Base-by-base conservation (phyloP, 108 stramenopile species). In the Cyclostephanos tholiformis region DNA sequence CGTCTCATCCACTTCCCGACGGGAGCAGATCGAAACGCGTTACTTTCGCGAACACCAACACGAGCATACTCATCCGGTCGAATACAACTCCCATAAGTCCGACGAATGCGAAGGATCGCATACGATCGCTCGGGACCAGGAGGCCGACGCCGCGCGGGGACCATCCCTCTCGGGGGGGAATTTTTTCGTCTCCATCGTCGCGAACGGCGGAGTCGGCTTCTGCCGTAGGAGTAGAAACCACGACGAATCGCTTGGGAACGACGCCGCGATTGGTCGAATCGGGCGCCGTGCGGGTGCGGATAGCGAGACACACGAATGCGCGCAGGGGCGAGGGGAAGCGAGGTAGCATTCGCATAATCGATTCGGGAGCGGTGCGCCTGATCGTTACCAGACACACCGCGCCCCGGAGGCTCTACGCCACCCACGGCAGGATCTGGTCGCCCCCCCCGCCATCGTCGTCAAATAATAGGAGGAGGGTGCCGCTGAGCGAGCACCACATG, bases 241-340 rank as follows among this genome's bases (percentile, higher is more conserved):
- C 14, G 14, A 46, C 44, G 44, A 13, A 14, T 46, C 13, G 13
- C 67, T 27, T 11, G 26, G 16, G 16, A 52, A 46, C 10, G 69
- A 26, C 44, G 17, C 68, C 27, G 17, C 69, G 69, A 35, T 19
- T 63, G 16, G 59, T 63, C 11, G 69, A 60, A 38, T 60, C 69
- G 43, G 69, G 61, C 19, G 69, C 69, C 20, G 69, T 63, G 6
- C 58, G 61, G n/a, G 69, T 60, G 26, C 69, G 23, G 22, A 60
- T 52, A 23, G 51, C 58, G 4, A 16, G n/a, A 36, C 27, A 48
- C 69, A 52, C 59, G 19, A 71, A 60, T 20, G 29, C 39, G n/a
- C 58, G 58, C 25, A 22, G 69, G 32, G 46, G 65, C 6, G 64
- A 12, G 2, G n/a, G 20, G n/a, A 19, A 48, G 6, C n/a, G 23